phyloP scores from a whole-genome alignment of 768 basidiomycete species.

The Mycena haematopus region DNA sequence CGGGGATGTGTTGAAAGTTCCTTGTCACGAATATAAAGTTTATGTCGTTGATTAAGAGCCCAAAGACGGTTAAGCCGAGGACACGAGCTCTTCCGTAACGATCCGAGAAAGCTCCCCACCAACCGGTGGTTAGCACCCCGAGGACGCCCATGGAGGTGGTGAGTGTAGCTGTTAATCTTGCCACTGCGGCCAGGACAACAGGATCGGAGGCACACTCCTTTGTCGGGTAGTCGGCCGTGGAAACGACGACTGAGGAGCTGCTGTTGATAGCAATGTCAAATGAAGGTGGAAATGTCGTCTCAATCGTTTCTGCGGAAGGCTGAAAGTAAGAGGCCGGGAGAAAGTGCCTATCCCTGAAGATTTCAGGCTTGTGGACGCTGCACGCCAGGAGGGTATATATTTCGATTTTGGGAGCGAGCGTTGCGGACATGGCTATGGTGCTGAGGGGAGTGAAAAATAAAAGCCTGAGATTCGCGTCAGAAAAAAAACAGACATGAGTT shows the following conservation, averaged over 20 bases:
- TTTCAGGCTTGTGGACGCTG: conserved; percentile 66
- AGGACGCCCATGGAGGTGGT: conserved; percentile 72
- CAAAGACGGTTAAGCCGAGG: conserved; percentile 51
- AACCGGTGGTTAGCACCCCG: conserved; percentile 79
- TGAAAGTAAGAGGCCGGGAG: conserved; percentile 1
- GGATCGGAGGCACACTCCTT: conserved; percentile 69
- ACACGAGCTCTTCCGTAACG: conserved; percentile 60
- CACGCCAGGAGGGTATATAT: conserved; percentile 79
- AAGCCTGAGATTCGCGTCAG: conserved; percentile 53
- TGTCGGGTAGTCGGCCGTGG: conserved; percentile 9
- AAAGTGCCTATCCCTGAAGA: conserved; percentile 38
- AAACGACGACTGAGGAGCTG: neutral
- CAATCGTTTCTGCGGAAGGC: conserved; percentile 6
- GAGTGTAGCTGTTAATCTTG: conserved; percentile 67
- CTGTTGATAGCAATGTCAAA: conserved; percentile 21
- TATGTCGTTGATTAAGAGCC: conserved; percentile 55
- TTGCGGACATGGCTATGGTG: conserved; percentile 59
- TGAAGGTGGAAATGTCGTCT: conserved; percentile 23
- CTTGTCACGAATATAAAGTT: conserved; percentile 58
- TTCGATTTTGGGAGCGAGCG: conserved; percentile 74
- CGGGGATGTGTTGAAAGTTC: conserved; percentile 57
- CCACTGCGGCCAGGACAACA: conserved; percentile 73
- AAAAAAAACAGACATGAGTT: neutral
- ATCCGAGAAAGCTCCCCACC: conserved; percentile 82
- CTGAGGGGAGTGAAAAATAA: conserved; percentile 58